phyloP scores from a whole-genome alignment of 495 filamentous ascomycete genomes.

The Opeltia flavorubescens region DNA sequence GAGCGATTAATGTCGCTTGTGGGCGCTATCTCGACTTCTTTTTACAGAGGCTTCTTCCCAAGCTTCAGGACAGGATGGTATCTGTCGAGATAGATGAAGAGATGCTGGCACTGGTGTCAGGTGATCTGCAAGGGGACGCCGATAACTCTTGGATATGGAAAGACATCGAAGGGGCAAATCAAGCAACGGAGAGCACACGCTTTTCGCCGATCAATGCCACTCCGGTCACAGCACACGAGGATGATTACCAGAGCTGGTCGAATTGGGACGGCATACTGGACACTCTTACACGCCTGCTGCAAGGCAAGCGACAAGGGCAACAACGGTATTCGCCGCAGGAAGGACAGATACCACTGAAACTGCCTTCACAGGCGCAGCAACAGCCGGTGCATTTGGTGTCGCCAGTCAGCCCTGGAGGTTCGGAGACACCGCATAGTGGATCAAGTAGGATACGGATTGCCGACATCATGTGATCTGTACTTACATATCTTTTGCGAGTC shows the following conservation, averaged over 20 bases:
- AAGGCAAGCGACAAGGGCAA: neutral
- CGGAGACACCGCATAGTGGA: conserved; percentile 1
- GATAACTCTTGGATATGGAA: conserved; percentile 83
- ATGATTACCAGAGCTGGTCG: neutral
- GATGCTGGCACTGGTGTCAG: conserved; percentile 75
- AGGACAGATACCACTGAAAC: neutral
- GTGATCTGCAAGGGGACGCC: conserved; percentile 72
- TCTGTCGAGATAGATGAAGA: conserved; percentile 69
- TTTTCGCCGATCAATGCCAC: neutral
- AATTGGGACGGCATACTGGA: neutral
- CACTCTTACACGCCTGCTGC: neutral
- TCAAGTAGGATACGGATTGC: conserved; percentile 4
- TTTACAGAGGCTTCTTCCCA: conserved; percentile 45
- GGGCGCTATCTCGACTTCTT: conserved; percentile 81
- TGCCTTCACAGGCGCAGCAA: neutral
- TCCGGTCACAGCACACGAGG: neutral
- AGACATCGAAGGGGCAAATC: conserved; percentile 34
- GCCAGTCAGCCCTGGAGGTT: neutral
- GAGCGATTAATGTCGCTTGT: conserved; percentile 63
- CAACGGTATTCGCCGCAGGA: neutral
- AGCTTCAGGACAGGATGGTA: conserved; percentile 36
- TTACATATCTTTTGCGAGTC: neutral
- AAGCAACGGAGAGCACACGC: neutral
- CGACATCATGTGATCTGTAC: conserved; percentile 1
- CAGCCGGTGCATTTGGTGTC: neutral